Evolutionary conservation across 805 yeast genomes (phyloP).

Genomic region (Ogataea chonburiensis): DNA sequence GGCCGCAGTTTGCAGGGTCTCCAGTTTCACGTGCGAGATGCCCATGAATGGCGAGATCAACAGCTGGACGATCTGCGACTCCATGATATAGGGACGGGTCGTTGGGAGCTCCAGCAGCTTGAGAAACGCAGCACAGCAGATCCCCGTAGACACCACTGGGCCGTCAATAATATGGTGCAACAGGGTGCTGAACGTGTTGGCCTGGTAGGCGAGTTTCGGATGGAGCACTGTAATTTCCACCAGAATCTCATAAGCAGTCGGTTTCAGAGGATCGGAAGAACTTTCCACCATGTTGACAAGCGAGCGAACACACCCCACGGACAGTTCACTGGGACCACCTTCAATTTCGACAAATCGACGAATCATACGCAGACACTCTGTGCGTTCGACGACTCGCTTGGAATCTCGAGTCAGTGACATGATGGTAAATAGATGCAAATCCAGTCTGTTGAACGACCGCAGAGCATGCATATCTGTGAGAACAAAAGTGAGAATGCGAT

Average conservation of each 20-base stretch:
- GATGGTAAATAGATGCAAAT: constrained; percentile 62
- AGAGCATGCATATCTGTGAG: constrained; percentile 56
- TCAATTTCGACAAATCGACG: constrained; percentile 58
- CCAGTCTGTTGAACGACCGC: constrained; percentile 48
- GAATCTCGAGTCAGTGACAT: constrained; percentile 59
- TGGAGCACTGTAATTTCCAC: constrained; percentile 48
- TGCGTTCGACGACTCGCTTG: constrained; percentile 55
- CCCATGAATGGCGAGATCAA: constrained; percentile 74
- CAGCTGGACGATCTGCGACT: constrained; percentile 60
- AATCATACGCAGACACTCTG: constrained; percentile 72
- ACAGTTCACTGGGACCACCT: constrained; percentile 51
- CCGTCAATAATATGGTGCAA: constrained; percentile 53
- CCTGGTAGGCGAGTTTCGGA: constrained; percentile 42
- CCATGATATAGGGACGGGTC: constrained; percentile 51
- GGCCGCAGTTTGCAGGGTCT: constrained; percentile 59
- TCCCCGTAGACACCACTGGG: constrained; percentile 44
- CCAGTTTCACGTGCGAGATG: constrained; percentile 45
- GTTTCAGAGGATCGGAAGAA: constrained; percentile 48
- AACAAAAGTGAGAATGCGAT: constrained; percentile 66
- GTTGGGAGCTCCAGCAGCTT: constrained; percentile 58
- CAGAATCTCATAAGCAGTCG: constrained; percentile 50
- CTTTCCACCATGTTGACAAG: constrained; percentile 62
- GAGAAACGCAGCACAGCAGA: constrained; percentile 47
- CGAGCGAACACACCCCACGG: constrained; percentile 65
- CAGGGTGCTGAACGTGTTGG: constrained; percentile 45